phyloP scores from a whole-genome alignment of 345 rosid genomes.

The Boechera divaricarpa region DNA sequence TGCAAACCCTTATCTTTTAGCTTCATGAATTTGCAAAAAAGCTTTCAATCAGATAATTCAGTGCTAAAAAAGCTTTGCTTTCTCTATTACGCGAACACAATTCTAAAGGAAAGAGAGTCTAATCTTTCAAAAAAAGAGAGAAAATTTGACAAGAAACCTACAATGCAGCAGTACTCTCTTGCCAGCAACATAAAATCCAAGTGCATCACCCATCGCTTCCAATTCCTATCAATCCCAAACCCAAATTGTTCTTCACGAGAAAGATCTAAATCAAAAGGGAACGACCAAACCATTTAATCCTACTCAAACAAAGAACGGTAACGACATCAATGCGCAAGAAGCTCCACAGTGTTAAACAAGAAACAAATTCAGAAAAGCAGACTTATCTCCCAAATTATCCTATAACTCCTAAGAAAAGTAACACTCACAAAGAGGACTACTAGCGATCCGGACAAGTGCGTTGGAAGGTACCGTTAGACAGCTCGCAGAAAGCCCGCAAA shows the following conservation, averaged over 20 bases:
- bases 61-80: neutral
- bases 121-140: neutral
- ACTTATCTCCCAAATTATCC: conserved; percentile 12
- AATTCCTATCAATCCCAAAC: conserved; percentile 66
- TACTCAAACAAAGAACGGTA: neutral
- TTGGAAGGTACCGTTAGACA: conserved; percentile 97
- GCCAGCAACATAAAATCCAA: conserved; percentile 65
- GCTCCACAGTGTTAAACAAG: conserved; percentile 5
- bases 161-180: conserved; percentile 58
- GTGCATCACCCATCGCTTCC: conserved; percentile 81
- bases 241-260: conserved; percentile 50
- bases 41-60: neutral
- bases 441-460: conserved; percentile 99
- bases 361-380: neutral
- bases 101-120: conserved; percentile 10
- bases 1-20: neutral
- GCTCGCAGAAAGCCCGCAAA: conserved; percentile 83
- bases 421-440: conserved; percentile 88
- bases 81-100: neutral
- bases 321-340: neutral
- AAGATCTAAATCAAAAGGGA: conserved; percentile 16
- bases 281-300: neutral
- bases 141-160: conserved; percentile 53
- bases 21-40: neutral
- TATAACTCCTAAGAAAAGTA: conserved; percentile 58